Conservation (phyloP, 2,329 filamentous ascomycete genomes). For the Penicillium sp. region DNA sequence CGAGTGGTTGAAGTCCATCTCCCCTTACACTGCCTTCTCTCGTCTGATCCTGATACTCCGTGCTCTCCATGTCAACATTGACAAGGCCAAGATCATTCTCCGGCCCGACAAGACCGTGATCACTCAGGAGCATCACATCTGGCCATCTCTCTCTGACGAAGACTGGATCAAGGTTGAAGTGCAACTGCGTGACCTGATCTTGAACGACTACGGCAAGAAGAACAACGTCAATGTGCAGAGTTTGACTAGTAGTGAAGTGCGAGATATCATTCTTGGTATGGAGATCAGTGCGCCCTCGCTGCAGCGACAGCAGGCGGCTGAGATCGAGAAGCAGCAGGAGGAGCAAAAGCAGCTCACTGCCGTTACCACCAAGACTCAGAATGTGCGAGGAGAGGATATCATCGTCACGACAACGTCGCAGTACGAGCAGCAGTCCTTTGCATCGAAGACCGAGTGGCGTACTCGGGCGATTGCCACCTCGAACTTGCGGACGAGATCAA, state of each 20-base stretch:
- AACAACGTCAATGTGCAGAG: conserved; percentile 99
- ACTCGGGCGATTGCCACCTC: conserved; percentile 95
- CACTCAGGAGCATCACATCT: conserved; percentile 98
- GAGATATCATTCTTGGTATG: conserved; percentile 98
- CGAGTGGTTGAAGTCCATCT: conserved; percentile 98
- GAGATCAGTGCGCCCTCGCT: conserved; percentile 97
- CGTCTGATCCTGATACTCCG: conserved; percentile 89
- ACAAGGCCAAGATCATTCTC: conserved; percentile 95
- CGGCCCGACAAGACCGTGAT: conserved; percentile 97
- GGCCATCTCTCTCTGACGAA: conserved; percentile 90
- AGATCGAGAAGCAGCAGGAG: conserved; percentile 98
- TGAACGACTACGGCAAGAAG: conserved; percentile 99
- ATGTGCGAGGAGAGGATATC: conserved; percentile 94
- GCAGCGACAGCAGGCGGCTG: conserved; percentile 96
- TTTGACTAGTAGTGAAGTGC: conserved; percentile 92
- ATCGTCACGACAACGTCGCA: conserved; percentile 97
- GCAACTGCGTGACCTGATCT: conserved; percentile 87
- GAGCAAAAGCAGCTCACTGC: conserved; percentile 95
- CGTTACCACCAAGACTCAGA: conserved; percentile 97
- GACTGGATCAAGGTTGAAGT: conserved; percentile 99
- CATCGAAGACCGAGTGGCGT: conserved; percentile 98
- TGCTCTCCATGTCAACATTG: conserved; percentile 93
- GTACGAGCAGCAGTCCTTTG: conserved; percentile 96
- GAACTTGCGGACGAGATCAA: conserved; percentile 86
- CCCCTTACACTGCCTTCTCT: conserved; percentile 97